Evolutionary conservation across 257 asterid species (phyloP).

Genomic region (Buddleja alternifolia): DNA sequence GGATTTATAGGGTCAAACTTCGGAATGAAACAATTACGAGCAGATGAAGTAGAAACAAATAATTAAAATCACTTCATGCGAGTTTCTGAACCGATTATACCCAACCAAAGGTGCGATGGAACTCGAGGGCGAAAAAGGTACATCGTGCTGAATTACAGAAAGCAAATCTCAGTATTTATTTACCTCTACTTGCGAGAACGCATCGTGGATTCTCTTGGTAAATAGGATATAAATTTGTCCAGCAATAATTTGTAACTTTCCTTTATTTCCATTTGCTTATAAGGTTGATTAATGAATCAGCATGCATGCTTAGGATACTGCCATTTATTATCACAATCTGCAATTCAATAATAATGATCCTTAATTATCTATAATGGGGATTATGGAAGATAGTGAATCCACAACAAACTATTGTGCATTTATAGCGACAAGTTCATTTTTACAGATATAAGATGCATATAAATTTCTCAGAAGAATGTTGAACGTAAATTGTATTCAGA

Average conservation of each 20-base stretch:
- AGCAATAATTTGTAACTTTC: constrained; percentile 28
- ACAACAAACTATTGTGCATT: constrained; percentile 9
- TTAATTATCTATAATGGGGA: not conserved
- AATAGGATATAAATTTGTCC: constrained; percentile 24
- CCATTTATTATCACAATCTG: constrained; percentile 28
- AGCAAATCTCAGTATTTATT: constrained; percentile 25
- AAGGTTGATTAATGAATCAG: constrained; percentile 24
- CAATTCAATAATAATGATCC: constrained; percentile 30
- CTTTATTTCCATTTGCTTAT: constrained; percentile 27
- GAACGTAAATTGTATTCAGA: not conserved
- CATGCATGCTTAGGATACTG: constrained; percentile 23
- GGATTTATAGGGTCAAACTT: constrained; percentile 25
- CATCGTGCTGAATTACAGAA: constrained; percentile 15
- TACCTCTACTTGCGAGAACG: constrained; percentile 22
- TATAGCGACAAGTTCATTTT: not conserved
- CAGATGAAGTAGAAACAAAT: not conserved
- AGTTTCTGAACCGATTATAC: not conserved
- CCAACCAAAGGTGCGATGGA: not conserved
- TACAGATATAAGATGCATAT: not conserved
- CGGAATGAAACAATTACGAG: constrained; percentile 28
- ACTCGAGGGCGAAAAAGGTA: not conserved
- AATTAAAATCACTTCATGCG: constrained; percentile 7
- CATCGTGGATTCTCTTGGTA: constrained; percentile 14
- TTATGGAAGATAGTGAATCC: constrained; percentile 15
- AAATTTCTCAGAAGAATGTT: not conserved